phyloP scores from a whole-genome alignment of 78 protist species.

The Tieghemostelium lacteum region DNA sequence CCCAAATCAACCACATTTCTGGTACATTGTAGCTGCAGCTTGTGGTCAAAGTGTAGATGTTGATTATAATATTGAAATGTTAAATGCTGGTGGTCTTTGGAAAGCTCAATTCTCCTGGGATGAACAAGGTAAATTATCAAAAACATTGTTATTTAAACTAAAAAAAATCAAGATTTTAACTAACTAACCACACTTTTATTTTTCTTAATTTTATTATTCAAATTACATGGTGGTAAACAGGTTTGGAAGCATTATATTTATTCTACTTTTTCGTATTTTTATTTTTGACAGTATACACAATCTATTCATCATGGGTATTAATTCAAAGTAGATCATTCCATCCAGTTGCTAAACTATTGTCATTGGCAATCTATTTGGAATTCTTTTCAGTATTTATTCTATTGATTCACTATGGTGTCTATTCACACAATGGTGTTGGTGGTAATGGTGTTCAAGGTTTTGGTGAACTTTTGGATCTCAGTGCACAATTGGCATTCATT shows the following conservation, averaged over 20 bases:
- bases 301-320: slow-evolving; percentile 8
- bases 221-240: no score
- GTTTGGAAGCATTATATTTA: slow-evolving; percentile 68
- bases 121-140: slow-evolving; percentile 67
- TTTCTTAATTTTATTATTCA: no score
- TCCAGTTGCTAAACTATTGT: slow-evolving; percentile 52
- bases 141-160: no score
- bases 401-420: slow-evolving; percentile 63
- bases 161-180: no score
- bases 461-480: slow-evolving; percentile 78
- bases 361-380: slow-evolving; percentile 4
- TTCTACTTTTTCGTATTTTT: slow-evolving; percentile 71
- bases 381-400: slow-evolving; percentile 69
- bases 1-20: slow-evolving; percentile 36
- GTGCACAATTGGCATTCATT: slow-evolving; percentile 61
- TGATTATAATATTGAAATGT: slow-evolving; percentile 2
- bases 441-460: slow-evolving; percentile 63
- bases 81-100: slow-evolving; percentile 44
- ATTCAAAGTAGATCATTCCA: slow-evolving; percentile 34
- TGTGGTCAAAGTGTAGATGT: slow-evolving; percentile 20
- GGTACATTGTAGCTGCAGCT: slow-evolving; percentile 72
- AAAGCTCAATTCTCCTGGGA: slow-evolving; percentile 52
- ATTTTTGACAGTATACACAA: neutral
- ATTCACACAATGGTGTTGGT: slow-evolving; percentile 78
- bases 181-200: no score